Evolutionary conservation across 768 basidiomycete genomes (phyloP).

Genomic region (Tephrocybe sp.): DNA sequence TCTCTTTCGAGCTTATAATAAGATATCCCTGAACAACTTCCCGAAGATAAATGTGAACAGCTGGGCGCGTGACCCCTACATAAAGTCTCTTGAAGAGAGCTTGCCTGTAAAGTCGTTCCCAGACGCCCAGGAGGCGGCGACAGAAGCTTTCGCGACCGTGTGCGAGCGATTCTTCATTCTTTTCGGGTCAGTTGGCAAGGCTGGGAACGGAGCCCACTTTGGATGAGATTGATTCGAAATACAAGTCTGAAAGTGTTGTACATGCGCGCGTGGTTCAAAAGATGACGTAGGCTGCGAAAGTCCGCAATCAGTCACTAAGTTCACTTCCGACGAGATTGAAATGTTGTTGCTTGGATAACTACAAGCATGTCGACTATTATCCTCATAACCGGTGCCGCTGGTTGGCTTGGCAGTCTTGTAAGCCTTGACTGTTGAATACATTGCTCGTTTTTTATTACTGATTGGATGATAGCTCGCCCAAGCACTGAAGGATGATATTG

Average conservation of each 20-base stretch:
- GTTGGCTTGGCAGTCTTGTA: constrained; percentile 39
- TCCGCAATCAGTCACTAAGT: neutral
- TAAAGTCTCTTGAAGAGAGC: constrained; percentile 29
- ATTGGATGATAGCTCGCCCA: constrained; percentile 31
- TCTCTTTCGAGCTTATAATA: neutral
- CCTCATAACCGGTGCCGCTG: constrained; percentile 46
- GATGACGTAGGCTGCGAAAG: neutral
- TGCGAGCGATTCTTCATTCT: constrained; percentile 42
- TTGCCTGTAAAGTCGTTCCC: constrained; percentile 40
- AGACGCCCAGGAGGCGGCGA: constrained; percentile 44
- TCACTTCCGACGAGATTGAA: neutral
- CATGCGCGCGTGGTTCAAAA: neutral
- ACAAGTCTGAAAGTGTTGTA: neutral
- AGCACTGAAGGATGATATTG: constrained; percentile 30
- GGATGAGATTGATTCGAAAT: too few relatives aligned
- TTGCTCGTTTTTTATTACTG: neutral
- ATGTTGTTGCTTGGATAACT: neutral
- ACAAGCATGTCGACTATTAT: constrained; percentile 31
- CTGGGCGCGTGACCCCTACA: constrained; percentile 46
- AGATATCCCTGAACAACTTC: neutral
- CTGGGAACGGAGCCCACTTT: constrained; percentile 20
- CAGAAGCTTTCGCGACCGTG: constrained; percentile 38
- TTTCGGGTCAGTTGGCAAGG: constrained; percentile 43
- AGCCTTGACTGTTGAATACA: constrained; percentile 12
- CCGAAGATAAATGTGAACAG: constrained; percentile 45